Evolutionary conservation across 176 grass and related monocot genomes (phyloP).

Genomic region (Alopecurus myosuroides): DNA sequence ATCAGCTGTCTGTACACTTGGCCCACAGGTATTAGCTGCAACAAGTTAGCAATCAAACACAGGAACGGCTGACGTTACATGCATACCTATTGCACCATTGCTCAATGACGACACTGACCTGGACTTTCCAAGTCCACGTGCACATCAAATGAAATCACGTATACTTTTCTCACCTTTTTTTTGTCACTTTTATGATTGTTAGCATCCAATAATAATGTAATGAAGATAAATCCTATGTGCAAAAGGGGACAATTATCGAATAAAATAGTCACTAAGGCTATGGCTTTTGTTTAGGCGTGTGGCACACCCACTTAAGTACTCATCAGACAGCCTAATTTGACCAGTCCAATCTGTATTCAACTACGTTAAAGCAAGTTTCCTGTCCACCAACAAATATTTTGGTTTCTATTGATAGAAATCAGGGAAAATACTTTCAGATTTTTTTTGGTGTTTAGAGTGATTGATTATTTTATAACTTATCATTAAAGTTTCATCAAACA

Average conservation of each 20-base stretch:
- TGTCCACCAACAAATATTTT: background rate
- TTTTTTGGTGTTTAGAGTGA: background rate
- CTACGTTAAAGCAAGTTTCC: background rate
- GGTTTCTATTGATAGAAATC: too few relatives aligned
- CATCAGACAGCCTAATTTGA: background rate
- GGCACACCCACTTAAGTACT: background rate
- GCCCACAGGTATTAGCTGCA: too few relatives aligned
- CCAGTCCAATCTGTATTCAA: background rate
- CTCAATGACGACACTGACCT: background rate
- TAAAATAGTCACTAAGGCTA: too few relatives aligned
- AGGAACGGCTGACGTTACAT: background rate
- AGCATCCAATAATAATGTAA: background rate
- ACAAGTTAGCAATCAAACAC: background rate
- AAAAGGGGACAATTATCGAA: background rate
- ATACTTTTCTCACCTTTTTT: background rate
- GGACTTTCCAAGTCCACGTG: constrained; percentile 3
- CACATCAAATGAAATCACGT: background rate
- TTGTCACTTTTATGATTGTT: background rate
- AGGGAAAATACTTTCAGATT: too few relatives aligned
- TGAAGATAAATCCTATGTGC: background rate
- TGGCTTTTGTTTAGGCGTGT: background rate
- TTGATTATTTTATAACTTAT: too few relatives aligned
- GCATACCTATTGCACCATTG: background rate
- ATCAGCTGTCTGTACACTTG: background rate
- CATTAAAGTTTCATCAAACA: background rate